Evolutionary conservation across 2,329 filamentous ascomycete genomes (phyloP).

Genomic region (Exserohilum rostratum): DNA sequence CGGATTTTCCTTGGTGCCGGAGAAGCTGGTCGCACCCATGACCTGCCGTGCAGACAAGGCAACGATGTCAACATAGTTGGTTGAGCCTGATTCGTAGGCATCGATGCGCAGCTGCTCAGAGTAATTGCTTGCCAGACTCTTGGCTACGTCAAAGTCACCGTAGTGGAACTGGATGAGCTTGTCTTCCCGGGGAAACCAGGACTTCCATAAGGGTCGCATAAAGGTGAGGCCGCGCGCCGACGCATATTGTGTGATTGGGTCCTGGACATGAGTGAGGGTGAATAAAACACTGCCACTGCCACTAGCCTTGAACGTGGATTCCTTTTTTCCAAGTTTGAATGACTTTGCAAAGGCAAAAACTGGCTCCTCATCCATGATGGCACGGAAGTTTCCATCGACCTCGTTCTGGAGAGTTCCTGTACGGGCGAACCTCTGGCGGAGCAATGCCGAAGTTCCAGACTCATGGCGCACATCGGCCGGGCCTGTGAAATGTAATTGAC

Average conservation of each 20-base stretch:
- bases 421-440: slow-evolving; percentile 73
- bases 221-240: slow-evolving; percentile 74
- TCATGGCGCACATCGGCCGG: slow-evolving; percentile 72
- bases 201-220: slow-evolving; percentile 81
- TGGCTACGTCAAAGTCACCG: slow-evolving; percentile 70
- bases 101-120: slow-evolving; percentile 72
- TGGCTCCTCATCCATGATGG: slow-evolving; percentile 77
- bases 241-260: slow-evolving; percentile 80
- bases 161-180: slow-evolving; percentile 79
- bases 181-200: slow-evolving; percentile 69
- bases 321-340: slow-evolving; percentile 39
- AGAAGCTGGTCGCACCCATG: slow-evolving; percentile 77
- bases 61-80: slow-evolving; percentile 78
- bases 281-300: slow-evolving; percentile 65
- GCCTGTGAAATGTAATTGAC: slow-evolving; percentile 76
- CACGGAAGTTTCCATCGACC: slow-evolving; percentile 69
- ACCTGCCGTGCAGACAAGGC: slow-evolving; percentile 80
- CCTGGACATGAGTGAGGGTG: slow-evolving; percentile 77
- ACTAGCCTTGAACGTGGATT: slow-evolving; percentile 4
- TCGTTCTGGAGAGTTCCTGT: slow-evolving; percentile 70
- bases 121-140: slow-evolving; percentile 71
- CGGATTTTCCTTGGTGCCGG: slow-evolving; percentile 71
- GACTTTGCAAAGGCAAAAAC: slow-evolving; percentile 72
- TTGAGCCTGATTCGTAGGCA: slow-evolving; percentile 74
- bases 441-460: slow-evolving; percentile 68